These are phyloP conservation scores for Pterocarpus macrocarpus DNA, from an alignment of 306 rosid species.

Conservation along the genomic window DNA sequence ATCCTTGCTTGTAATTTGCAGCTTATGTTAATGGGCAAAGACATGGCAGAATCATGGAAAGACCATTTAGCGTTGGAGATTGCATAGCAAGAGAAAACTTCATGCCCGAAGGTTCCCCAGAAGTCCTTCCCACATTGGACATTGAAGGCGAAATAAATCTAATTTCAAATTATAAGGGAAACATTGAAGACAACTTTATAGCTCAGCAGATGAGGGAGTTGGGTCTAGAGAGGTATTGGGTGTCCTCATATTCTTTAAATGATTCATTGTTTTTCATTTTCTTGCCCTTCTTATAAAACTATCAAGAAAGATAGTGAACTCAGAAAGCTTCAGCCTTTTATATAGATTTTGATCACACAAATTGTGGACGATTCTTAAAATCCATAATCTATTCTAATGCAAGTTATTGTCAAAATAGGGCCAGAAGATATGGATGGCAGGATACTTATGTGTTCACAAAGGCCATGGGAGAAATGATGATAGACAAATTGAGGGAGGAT, in stretches of 20 bases:
- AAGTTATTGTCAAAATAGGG: slow-evolving; percentile 51
- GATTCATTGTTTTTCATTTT: background rate
- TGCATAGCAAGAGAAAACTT: slow-evolving; percentile 70
- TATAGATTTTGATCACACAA: slow-evolving; percentile 14
- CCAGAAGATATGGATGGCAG: slow-evolving; percentile 76
- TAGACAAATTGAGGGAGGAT: slow-evolving; percentile 70
- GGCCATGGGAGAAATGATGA: slow-evolving; percentile 88
- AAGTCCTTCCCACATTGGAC: slow-evolving; percentile 60
- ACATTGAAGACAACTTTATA: slow-evolving; percentile 55
- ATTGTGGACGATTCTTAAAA: background rate
- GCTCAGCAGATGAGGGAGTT: slow-evolving; percentile 86
- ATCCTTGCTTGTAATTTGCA: slow-evolving; percentile 45
- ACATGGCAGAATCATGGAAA: slow-evolving; percentile 88
- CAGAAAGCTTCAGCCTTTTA: background rate
- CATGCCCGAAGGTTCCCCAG: slow-evolving; percentile 55
- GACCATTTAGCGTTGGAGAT: slow-evolving; percentile 78
- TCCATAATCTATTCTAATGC: slow-evolving; percentile 33
- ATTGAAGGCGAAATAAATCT: slow-evolving; percentile 77
- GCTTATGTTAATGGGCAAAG: slow-evolving; percentile 98
- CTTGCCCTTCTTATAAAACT: background rate
- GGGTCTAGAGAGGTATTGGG: slow-evolving; percentile 75
- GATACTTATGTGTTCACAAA: slow-evolving; percentile 85
- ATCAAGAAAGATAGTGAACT: background rate
- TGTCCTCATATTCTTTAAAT: background rate
- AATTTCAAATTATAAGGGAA: slow-evolving; percentile 60